Evolutionary conservation across 2,329 filamentous ascomycete genomes (phyloP).

Genomic region (Colletotrichum brevisporum): DNA sequence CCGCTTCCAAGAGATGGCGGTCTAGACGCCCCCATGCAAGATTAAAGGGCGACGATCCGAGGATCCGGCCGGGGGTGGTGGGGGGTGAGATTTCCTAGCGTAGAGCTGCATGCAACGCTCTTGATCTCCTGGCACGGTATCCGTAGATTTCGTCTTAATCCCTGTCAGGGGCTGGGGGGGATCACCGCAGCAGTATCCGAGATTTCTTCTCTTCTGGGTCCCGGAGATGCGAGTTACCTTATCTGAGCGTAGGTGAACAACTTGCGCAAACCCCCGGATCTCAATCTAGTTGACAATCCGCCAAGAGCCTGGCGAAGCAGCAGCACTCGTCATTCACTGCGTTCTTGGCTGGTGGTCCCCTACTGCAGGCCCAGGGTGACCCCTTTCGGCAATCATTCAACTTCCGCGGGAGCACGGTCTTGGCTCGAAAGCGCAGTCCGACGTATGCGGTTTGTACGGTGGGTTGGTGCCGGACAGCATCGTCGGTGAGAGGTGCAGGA

Average conservation of each 20-base stretch:
- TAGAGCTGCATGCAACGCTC: conserved; percentile 1
- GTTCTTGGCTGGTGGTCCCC: background rate
- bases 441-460: too few species aligned
- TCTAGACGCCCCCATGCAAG: conserved; percentile 6
- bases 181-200: background rate
- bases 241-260: too few species aligned
- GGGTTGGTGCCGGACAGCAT: too few species aligned
- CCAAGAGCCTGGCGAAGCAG: conserved; percentile 7
- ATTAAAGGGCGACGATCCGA: conserved; percentile 18
- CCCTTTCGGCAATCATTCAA: too few species aligned
- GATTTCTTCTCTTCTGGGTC: too few species aligned
- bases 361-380: too few species aligned
- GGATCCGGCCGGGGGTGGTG: conserved; percentile 3
- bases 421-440: too few species aligned
- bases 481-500: background rate
- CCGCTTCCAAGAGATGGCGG: background rate
- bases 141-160: background rate
- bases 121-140: background rate
- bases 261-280: conserved; percentile 5
- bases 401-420: too few species aligned
- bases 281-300: conserved; percentile 25
- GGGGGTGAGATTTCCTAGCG: background rate
- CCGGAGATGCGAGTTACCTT: too few species aligned
- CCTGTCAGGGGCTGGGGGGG: background rate
- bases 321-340: background rate